phyloP scores from a whole-genome alignment of 805 yeast species.

The Cyberlindnera americana region DNA sequence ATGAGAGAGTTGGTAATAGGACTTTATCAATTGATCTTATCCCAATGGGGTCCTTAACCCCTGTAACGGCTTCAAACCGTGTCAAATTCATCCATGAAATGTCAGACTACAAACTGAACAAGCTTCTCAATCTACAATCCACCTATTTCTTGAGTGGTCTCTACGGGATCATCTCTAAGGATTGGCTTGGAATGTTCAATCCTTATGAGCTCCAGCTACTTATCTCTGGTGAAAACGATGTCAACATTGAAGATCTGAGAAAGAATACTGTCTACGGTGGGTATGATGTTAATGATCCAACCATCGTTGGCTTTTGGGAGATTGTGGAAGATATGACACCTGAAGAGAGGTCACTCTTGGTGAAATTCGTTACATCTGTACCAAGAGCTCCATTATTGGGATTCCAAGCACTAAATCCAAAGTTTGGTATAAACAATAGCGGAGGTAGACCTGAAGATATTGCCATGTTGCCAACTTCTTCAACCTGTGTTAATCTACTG shows the following conservation, averaged over 20 bases:
- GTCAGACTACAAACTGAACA: slow-evolving; percentile 76
- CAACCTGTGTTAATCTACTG: slow-evolving; percentile 87
- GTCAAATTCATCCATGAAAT: slow-evolving; percentile 72
- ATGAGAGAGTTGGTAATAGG: slow-evolving; percentile 41
- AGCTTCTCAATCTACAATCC: slow-evolving; percentile 54
- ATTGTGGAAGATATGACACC: slow-evolving; percentile 64
- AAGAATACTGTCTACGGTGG: slow-evolving; percentile 66
- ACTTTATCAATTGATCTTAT: slow-evolving; percentile 52
- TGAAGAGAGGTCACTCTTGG: slow-evolving; percentile 58
- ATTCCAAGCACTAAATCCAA: slow-evolving; percentile 67
- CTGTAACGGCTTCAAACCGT: slow-evolving; percentile 60
- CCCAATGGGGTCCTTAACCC: slow-evolving; percentile 51
- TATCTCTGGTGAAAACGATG: slow-evolving; percentile 67
- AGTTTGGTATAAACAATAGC: slow-evolving; percentile 67
- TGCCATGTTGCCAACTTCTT: slow-evolving; percentile 71
- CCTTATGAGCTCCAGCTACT: slow-evolving; percentile 78
- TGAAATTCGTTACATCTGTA: slow-evolving; percentile 90
- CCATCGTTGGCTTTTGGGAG: slow-evolving; percentile 69
- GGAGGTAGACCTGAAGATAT: slow-evolving; percentile 42
- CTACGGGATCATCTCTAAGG: slow-evolving; percentile 58
- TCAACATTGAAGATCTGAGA: slow-evolving; percentile 69
- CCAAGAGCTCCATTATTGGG: slow-evolving; percentile 91
- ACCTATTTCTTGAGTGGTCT: slow-evolving; percentile 67
- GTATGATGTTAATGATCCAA: slow-evolving; percentile 48
- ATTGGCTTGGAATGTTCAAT: slow-evolving; percentile 84